These are phyloP conservation scores for Aspergillus fumigatiaffinis DNA, from an alignment of 2,329 filamentous ascomycete genomes.

Conservation along the genomic window DNA sequence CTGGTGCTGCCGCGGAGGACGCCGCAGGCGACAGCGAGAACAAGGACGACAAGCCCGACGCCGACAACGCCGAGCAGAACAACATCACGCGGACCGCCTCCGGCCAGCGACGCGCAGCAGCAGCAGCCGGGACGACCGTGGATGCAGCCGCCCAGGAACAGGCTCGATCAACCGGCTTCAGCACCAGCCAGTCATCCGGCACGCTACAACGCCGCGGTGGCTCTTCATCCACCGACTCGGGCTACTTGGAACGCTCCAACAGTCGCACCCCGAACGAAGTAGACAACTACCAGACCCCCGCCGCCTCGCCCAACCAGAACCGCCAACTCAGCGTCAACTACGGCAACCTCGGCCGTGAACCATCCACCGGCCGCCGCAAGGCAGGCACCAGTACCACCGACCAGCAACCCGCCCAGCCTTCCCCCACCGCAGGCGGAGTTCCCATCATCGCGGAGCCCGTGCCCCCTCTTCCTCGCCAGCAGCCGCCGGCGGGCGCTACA, in stretches of 20 bases:
- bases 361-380: slow-evolving; percentile 39
- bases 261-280: slow-evolving; percentile 27
- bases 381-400: slow-evolving; percentile 14
- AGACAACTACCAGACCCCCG: slow-evolving; percentile 25
- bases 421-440: slow-evolving; percentile 11
- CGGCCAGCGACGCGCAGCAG: slow-evolving; percentile 9
- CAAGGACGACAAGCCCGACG: slow-evolving; percentile 61
- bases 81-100: slow-evolving; percentile 6
- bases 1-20: slow-evolving; percentile 58
- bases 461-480: slow-evolving; percentile 13
- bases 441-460: slow-evolving; percentile 24
- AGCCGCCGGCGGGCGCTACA: background rate
- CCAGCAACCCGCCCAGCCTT: slow-evolving; percentile 10
- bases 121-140: slow-evolving; percentile 6
- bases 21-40: slow-evolving; percentile 63
- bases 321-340: slow-evolving; percentile 20
- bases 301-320: slow-evolving; percentile 20
- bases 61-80: slow-evolving; percentile 18
- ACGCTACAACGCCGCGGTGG: slow-evolving; percentile 27
- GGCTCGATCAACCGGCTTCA: slow-evolving; percentile 29
- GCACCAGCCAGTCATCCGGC: slow-evolving; percentile 21
- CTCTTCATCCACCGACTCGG: slow-evolving; percentile 28
- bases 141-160: slow-evolving; percentile 7
- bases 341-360: slow-evolving; percentile 31
- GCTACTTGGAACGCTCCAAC: slow-evolving; percentile 32